These are phyloP conservation scores for Cairneyella variabilis DNA, from an alignment of 495 filamentous ascomycete genomes.

Conservation along the genomic window DNA sequence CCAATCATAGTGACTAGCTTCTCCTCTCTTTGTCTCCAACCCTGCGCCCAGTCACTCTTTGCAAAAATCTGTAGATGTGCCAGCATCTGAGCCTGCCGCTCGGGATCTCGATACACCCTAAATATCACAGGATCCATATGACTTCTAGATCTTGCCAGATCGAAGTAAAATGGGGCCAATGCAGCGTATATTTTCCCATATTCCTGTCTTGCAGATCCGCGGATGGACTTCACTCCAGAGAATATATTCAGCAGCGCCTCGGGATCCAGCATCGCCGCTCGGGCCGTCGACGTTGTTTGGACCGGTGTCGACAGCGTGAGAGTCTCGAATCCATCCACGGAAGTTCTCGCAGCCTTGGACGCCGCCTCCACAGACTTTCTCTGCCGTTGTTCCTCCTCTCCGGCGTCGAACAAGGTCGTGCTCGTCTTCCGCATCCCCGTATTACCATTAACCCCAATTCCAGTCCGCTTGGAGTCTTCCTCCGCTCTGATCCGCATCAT, in stretches of 20 bases:
- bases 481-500: slow-evolving; percentile 49
- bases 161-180: slow-evolving; percentile 81
- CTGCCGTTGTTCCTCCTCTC: slow-evolving; percentile 52
- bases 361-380: slow-evolving; percentile 20
- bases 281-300: background rate
- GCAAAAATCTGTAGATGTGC: slow-evolving; percentile 74
- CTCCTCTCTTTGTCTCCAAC: slow-evolving; percentile 64
- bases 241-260: slow-evolving; percentile 62
- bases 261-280: slow-evolving; percentile 44
- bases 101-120: slow-evolving; percentile 78
- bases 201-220: slow-evolving; percentile 83
- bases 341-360: slow-evolving; percentile 13
- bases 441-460: slow-evolving; percentile 33
- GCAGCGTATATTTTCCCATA: slow-evolving; percentile 88
- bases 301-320: slow-evolving; percentile 27
- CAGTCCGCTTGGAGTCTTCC: slow-evolving; percentile 39
- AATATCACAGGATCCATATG: slow-evolving; percentile 84
- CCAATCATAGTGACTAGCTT: slow-evolving; percentile 69
- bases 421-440: slow-evolving; percentile 17
- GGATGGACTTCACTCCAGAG: slow-evolving; percentile 65
- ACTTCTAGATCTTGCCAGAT: slow-evolving; percentile 65
- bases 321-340: slow-evolving; percentile 38
- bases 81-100: slow-evolving; percentile 84
- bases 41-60: slow-evolving; percentile 72
- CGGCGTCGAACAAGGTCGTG: slow-evolving; percentile 65